Evolutionary conservation across 441 rosid species (phyloP).

Genomic region (Populus hybrid): DNA sequence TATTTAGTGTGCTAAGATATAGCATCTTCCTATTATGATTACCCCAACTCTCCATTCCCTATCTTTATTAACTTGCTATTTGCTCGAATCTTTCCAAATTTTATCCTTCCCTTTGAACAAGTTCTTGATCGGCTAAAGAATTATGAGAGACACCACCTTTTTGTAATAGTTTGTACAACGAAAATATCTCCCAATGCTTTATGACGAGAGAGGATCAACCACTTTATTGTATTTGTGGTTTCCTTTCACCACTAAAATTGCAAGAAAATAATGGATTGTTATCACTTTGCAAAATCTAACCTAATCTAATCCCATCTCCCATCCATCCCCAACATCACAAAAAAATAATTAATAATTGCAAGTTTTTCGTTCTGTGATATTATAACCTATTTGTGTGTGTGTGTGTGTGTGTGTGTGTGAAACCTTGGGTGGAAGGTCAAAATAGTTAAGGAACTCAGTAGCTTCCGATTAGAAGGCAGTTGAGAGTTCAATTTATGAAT

Average conservation of each 20-base stretch:
- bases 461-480: too few species aligned
- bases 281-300: background rate
- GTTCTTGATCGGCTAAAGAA: background rate
- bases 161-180: background rate
- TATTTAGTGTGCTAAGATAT: too few species aligned
- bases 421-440: too few species aligned
- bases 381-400: too few species aligned
- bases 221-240: background rate
- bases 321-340: background rate
- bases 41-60: background rate
- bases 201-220: background rate
- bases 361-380: too few species aligned
- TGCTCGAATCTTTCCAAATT: background rate
- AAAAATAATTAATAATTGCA: too few species aligned
- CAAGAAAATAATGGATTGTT: background rate
- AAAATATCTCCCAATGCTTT: background rate
- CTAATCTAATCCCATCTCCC: background rate
- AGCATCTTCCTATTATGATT: background rate
- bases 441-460: too few species aligned
- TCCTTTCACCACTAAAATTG: background rate
- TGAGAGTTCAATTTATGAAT: background rate
- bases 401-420: too few species aligned
- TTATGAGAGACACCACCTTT: background rate
- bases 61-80: background rate
- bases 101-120: background rate